A percentile compares a stretch with the other conserved stretches of the same genome.
Evolutionary conservation across 2,329 filamentous ascomycete genomes (phyloP).

Genomic region (Lachnellula occidentalis): DNA sequence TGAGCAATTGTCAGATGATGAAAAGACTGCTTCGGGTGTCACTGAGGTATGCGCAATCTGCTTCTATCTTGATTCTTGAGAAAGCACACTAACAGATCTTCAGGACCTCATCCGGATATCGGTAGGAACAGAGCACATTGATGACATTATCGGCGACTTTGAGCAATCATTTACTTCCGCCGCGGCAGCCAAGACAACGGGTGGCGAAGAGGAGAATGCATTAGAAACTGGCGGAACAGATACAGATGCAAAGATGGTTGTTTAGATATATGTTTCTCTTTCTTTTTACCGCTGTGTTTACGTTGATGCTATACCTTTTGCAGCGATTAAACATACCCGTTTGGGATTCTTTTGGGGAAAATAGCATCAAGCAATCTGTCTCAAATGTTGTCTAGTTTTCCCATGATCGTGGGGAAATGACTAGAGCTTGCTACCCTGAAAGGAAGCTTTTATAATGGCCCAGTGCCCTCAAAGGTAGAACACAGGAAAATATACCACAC

Average conservation of each 20-base stretch:
- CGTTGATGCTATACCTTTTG: neutral
- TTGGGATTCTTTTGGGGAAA: neutral
- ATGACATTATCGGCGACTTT: conserved; percentile 95
- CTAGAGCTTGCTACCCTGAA: conserved; percentile 4
- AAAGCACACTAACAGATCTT: conserved; percentile 2
- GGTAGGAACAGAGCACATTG: conserved; percentile 92
- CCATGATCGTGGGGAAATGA: too few species aligned
- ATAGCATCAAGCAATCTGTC: neutral
- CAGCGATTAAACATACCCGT: neutral
- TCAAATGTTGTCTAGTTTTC: too few species aligned
- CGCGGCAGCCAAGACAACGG: conserved; percentile 35
- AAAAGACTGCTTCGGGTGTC: conserved; percentile 75
- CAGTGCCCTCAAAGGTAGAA: conserved; percentile 41
- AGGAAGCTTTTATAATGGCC: conserved; percentile 47
- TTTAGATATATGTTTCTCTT: conserved; percentile 11
- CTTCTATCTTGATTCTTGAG: neutral
- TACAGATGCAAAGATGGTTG: conserved; percentile 25
- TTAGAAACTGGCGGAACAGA: conserved; percentile 14
- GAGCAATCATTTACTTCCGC: conserved; percentile 76
- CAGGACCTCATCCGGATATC: conserved; percentile 91
- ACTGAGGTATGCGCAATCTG: conserved; percentile 52
- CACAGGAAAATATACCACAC: conserved; percentile 50
- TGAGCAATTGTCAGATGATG: conserved; percentile 80
- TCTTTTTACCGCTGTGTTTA: neutral
- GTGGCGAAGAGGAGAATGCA: conserved; percentile 22